phyloP scores from a whole-genome alignment of 768 basidiomycete genomes.

The Exidia glandulosa region DNA sequence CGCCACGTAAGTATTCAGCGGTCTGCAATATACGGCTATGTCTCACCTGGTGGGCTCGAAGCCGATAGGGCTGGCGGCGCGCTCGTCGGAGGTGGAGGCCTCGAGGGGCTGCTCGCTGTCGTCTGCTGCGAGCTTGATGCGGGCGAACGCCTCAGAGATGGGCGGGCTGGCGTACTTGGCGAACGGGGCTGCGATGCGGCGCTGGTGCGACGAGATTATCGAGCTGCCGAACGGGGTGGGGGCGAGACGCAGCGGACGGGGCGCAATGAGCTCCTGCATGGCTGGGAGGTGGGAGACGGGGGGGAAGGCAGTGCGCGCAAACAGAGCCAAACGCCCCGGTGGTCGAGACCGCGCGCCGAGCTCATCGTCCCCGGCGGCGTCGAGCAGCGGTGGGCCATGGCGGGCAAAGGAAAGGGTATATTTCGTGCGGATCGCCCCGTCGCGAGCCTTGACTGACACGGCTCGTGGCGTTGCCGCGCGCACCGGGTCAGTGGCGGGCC shows the following conservation, averaged over 20 bases:
- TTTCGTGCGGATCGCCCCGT: too few relatives aligned
- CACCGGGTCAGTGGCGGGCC: too few relatives aligned
- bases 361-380: neutral
- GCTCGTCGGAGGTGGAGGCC: slow-evolving; percentile 32
- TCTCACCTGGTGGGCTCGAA: neutral
- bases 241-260: slow-evolving; percentile 55
- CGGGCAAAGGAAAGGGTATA: too few relatives aligned
- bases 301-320: neutral
- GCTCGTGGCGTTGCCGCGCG: too few relatives aligned
- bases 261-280: slow-evolving; percentile 63
- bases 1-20: too few relatives aligned
- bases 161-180: slow-evolving; percentile 9
- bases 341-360: neutral
- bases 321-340: neutral
- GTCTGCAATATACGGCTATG: slow-evolving; percentile 2
- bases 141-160: slow-evolving; percentile 22
- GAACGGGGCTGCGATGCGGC: neutral
- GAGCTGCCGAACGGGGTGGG: slow-evolving; percentile 15
- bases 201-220: neutral
- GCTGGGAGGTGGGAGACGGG: neutral
- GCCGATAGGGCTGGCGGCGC: neutral
- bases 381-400: too few relatives aligned
- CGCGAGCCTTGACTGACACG: too few relatives aligned
- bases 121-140: slow-evolving; percentile 22
- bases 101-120: too few relatives aligned